phyloP scores from a whole-genome alignment of 257 asterid genomes.

The Osmanthus fragrans region DNA sequence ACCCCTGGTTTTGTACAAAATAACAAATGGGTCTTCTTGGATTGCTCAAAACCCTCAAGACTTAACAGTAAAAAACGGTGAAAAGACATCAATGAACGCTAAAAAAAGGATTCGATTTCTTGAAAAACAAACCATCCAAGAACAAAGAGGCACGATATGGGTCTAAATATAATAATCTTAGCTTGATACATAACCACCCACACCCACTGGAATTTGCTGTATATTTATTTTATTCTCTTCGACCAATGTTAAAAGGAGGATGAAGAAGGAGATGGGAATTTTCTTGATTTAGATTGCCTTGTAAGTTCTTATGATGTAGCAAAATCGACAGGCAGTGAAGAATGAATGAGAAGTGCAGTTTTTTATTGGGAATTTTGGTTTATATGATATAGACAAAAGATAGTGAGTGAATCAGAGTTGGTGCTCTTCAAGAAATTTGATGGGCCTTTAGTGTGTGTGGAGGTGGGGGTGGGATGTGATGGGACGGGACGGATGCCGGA shows the following conservation, averaged over 20 bases:
- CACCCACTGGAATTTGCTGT: background rate
- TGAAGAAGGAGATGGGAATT: slow-evolving; percentile 17
- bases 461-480: background rate
- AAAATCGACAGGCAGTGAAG: slow-evolving; percentile 36
- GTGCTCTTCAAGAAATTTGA: background rate
- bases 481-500: too few relatives aligned
- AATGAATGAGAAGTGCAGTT: slow-evolving; percentile 35
- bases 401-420: background rate
- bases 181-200: background rate
- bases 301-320: slow-evolving; percentile 27
- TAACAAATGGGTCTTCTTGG: slow-evolving; percentile 32
- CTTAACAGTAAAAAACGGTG: slow-evolving; percentile 24
- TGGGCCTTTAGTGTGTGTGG: background rate
- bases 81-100: background rate
- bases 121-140: background rate
- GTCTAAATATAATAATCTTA: background rate
- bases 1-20: background rate
- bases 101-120: background rate
- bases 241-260: slow-evolving; percentile 26
- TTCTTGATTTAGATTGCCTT: slow-evolving; percentile 6
- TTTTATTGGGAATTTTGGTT: slow-evolving; percentile 37
- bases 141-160: background rate
- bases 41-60: slow-evolving; percentile 35
- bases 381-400: slow-evolving; percentile 35
- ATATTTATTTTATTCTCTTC: slow-evolving; percentile 6